Evolutionary conservation across 2,329 filamentous ascomycete species (phyloP), one percentile per base, ranked within the genome.

Genomic region (Cladosporium sp.): DNA sequence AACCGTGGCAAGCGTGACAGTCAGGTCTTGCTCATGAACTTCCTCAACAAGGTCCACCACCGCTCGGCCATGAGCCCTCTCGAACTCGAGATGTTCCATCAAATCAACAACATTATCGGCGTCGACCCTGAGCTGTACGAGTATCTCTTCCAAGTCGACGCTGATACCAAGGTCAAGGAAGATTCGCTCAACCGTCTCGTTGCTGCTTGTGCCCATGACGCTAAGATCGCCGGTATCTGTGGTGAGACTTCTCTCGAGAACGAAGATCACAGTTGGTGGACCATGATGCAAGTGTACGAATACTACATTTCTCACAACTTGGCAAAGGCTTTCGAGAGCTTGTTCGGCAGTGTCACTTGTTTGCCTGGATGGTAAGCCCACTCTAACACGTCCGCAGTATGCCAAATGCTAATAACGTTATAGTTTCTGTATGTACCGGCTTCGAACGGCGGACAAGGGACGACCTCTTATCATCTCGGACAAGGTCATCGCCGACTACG

Each of bases 211-310:
- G 89, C 92, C 70, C 93, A 97, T 74, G 92, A 99, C 77, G 89
- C 92, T 34, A 97, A 96, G 82, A 97, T 99, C 81, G 93, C 92
- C 26, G 95, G 94, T 80, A 97, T 98, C 68, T 99, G 95, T 77
- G 95, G 95, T 76, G 95, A 99, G 78, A 99, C 95, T 1, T 95
- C 90, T 78, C 84, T 99, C 74, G 91, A 97, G 77, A 99, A 99
- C 74, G 94, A 97, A 77, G 92, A 97, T 73, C 86, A 89, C 70
- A 93, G 89, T 73, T 98, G 93, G 93, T 97, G 92, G 92, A 99
- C 95, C 14, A 99, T 99, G 95, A 99, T 99, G 74, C 95, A 99
- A 78, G 95, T 99, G 70, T 99, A 99, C 81, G 95, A 99, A 79
- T 99, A 99, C 83, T 99, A 93, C 79, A 99, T 99, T 76, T 98